Base-by-base conservation (phyloP, 129 eudicot genomes). In the Ambrosia trifida region DNA sequence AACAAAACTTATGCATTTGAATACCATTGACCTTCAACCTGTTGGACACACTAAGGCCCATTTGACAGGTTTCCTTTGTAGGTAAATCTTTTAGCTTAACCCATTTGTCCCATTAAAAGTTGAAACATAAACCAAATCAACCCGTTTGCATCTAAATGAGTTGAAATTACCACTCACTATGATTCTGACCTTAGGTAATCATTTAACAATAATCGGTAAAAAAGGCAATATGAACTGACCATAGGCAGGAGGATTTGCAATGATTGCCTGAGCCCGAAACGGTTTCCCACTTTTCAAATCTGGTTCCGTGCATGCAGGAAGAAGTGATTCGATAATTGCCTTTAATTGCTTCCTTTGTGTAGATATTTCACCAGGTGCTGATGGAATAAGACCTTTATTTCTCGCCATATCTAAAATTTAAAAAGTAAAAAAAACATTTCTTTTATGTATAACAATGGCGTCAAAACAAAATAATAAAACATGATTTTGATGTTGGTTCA, bases 241-340 rank as follows among this genome's bases (percentile, higher is more conserved):
- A 68, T 84, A 95, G 33, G 96, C 96, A 66, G 97, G 94, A 83
- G 97, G 97, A 56, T 95, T 95, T 11, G 99, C 99, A 76, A 95
- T 90, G 49, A 95, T 95, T 70, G 97, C 99, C 66, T 90, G 94
- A 77, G 99, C 97, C 71, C 81, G 81, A 78, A 95, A 95, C 71
- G 94, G 82, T 64, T 73, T 80, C 10, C 96, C 96, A 19, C 79
- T 76, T 77, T 81, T 88, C 31, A 76, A 56, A 79, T 88, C 89
- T 1, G 97, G 89, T 79, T 85, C 91, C 43, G 88, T 90, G 82
- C 99, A 95, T 63, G 99, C 97, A 20, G 99, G 97, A 79, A 90
- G 90, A 74, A 95, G 91, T 24, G 99, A 90, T 59, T 90, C 95
- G 20, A 95, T 88, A 20, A 95, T 95, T 18, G 91, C 89, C 74